phyloP scores from a whole-genome alignment of 306 rosid genomes.

The Morella rubra region DNA sequence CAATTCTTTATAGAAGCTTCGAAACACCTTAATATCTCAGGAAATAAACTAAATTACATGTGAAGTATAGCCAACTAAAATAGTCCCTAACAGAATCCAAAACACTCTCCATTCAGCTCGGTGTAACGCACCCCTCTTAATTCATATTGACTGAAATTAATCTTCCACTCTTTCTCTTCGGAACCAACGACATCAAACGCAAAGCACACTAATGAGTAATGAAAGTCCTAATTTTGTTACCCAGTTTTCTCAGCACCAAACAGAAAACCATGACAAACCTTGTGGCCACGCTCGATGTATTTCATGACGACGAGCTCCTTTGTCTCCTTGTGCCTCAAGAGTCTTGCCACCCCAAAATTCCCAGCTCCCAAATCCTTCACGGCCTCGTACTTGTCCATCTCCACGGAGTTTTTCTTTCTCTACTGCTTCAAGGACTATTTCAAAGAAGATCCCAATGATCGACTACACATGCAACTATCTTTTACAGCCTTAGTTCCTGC shows the following conservation, averaged over 20 bases:
- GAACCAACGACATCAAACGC: constrained; percentile 19
- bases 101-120: constrained; percentile 15
- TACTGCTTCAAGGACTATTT: constrained; percentile 13
- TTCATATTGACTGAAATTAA: too few species aligned
- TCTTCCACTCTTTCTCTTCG: constrained; percentile 2
- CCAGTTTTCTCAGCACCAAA: background rate
- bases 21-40: too few species aligned
- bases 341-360: constrained; percentile 67
- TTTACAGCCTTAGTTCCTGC: background rate
- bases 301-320: constrained; percentile 75
- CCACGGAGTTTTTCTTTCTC: background rate
- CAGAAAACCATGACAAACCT: constrained; percentile 31
- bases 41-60: too few species aligned
- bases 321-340: constrained; percentile 59
- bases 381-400: constrained; percentile 58
- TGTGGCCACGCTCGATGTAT: constrained; percentile 66
- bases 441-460: background rate
- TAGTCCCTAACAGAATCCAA: too few species aligned
- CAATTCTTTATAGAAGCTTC: too few species aligned
- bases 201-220: constrained; percentile 4
- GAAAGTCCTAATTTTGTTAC: constrained; percentile 11
- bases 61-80: too few species aligned
- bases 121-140: background rate
- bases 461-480: background rate
- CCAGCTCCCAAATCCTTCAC: constrained; percentile 66